Conservation (phyloP, 2,329 filamentous ascomycete species). For the Lecanicillium sp. region DNA sequence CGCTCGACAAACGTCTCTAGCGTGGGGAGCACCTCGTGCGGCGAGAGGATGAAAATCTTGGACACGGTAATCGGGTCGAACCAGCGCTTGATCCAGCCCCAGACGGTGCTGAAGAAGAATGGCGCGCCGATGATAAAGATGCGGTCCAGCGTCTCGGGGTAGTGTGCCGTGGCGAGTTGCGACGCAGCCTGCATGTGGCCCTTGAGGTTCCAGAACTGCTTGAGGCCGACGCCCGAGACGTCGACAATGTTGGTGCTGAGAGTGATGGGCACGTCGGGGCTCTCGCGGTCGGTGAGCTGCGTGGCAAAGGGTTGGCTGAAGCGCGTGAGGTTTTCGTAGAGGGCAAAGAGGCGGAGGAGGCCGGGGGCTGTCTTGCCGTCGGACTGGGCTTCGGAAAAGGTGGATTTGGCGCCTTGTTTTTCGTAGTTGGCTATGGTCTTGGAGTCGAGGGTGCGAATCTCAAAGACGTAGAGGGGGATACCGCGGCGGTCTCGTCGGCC, state of each 20-base stretch:
- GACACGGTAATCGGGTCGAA: slow-evolving; percentile 89
- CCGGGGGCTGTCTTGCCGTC: slow-evolving; percentile 63
- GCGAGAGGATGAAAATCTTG: slow-evolving; percentile 86
- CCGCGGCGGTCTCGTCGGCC: slow-evolving; percentile 83
- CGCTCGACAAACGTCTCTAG: slow-evolving; percentile 75
- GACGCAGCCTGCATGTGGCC: slow-evolving; percentile 89
- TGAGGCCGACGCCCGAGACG: slow-evolving; percentile 76
- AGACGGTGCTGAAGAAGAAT: slow-evolving; percentile 83
- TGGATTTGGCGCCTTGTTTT: slow-evolving; percentile 48
- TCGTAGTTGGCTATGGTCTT: slow-evolving; percentile 78
- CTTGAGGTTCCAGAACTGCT: slow-evolving; percentile 95
- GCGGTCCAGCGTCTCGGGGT: slow-evolving; percentile 76
- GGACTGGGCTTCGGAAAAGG: slow-evolving; percentile 51
- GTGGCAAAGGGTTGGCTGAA: slow-evolving; percentile 84
- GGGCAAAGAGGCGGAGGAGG: slow-evolving; percentile 77
- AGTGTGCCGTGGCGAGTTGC: slow-evolving; percentile 82
- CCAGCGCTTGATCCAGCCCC: slow-evolving; percentile 94
- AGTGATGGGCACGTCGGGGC: slow-evolving; percentile 77
- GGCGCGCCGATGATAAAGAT: slow-evolving; percentile 78
- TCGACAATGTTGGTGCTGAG: slow-evolving; percentile 94
- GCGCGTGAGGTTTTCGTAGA: slow-evolving; percentile 86
- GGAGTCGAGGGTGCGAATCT: slow-evolving; percentile 73
- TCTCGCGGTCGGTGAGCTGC: slow-evolving; percentile 60
- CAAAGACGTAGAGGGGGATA: slow-evolving; percentile 86
- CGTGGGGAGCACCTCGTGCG: slow-evolving; percentile 65